Percentiles rank a stretch among this genome's conserved stretches.
Conservation (phyloP, 192 early-diverging fungal species). For the Spinellus fusiger region DNA sequence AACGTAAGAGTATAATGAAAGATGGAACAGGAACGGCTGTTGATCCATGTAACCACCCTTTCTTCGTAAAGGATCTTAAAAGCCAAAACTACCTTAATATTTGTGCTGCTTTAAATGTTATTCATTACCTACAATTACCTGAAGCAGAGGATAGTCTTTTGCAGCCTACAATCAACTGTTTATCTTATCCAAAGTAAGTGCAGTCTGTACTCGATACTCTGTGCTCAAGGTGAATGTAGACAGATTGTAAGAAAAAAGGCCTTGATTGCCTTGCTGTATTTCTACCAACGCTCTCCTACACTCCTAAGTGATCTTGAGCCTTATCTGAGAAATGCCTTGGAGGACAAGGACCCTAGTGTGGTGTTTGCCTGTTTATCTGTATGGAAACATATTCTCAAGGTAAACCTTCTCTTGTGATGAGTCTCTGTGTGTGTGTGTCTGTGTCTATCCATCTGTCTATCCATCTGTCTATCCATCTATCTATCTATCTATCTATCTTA, state of each 20-base stretch:
- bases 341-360: slow-evolving; percentile 40
- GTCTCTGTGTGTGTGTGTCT: too few relatives aligned
- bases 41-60: too few relatives aligned
- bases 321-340: slow-evolving; percentile 33
- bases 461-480: neutral
- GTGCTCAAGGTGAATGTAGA: slow-evolving; percentile 6
- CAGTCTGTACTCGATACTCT: neutral
- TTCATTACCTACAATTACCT: slow-evolving; percentile 40
- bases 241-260: slow-evolving; percentile 48
- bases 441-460: too few relatives aligned
- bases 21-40: too few relatives aligned
- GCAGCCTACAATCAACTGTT: slow-evolving; percentile 29
- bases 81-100: slow-evolving; percentile 44
- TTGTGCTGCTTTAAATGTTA: slow-evolving; percentile 41
- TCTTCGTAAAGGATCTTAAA: slow-evolving; percentile 44
- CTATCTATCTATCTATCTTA: neutral
- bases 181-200: slow-evolving; percentile 41
- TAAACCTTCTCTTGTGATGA: neutral
- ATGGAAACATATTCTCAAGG: slow-evolving; percentile 13
- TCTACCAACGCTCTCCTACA: slow-evolving; percentile 31
- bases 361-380: slow-evolving; percentile 41
- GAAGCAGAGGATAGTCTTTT: slow-evolving; percentile 38
- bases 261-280: slow-evolving; percentile 34
- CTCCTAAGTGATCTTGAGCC: slow-evolving; percentile 30
- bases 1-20: slow-evolving; percentile 35